A percentile compares a stretch with the other conserved stretches of the same genome.
Conservation (phyloP, 2,329 filamentous ascomycete genomes). For the Fusarium tupiense region DNA sequence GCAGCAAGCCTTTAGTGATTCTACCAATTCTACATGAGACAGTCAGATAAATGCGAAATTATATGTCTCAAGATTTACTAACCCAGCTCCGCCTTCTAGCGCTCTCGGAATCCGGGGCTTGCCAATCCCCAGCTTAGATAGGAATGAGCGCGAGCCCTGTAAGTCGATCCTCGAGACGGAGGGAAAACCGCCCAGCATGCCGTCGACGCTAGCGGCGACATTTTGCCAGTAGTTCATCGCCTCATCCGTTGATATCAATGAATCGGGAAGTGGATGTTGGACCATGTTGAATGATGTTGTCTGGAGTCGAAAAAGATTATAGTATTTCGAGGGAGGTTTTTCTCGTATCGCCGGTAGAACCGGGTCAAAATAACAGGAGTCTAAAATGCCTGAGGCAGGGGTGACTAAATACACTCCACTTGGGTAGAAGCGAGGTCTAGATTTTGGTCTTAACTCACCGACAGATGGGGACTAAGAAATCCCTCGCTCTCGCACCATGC, state of each 20-base stretch:
- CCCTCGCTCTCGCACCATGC: background rate
- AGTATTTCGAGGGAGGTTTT: background rate
- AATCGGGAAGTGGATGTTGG: background rate
- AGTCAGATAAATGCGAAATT: fast-evolving
- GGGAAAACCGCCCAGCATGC: background rate
- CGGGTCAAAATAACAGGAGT: background rate
- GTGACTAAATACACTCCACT: background rate
- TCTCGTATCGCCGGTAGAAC: background rate
- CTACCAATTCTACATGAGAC: background rate
- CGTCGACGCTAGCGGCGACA: background rate
- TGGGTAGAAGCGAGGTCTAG: background rate
- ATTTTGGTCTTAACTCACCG: background rate
- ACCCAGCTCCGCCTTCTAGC: background rate
- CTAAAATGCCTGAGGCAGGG: background rate
- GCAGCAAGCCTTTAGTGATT: background rate
- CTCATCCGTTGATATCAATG: background rate
- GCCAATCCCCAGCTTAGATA: background rate
- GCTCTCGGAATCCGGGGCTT: background rate
- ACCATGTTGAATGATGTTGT: background rate
- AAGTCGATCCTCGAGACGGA: background rate
- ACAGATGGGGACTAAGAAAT: background rate
- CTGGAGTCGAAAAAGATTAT: background rate
- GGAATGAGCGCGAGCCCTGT: background rate
- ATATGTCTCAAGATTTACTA: background rate
- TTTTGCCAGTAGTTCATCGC: background rate